A percentile compares a stretch with the other conserved stretches of the same genome.
Conservation (phyloP, 192 early-diverging fungal species). For the Phycomyces nitens region DNA sequence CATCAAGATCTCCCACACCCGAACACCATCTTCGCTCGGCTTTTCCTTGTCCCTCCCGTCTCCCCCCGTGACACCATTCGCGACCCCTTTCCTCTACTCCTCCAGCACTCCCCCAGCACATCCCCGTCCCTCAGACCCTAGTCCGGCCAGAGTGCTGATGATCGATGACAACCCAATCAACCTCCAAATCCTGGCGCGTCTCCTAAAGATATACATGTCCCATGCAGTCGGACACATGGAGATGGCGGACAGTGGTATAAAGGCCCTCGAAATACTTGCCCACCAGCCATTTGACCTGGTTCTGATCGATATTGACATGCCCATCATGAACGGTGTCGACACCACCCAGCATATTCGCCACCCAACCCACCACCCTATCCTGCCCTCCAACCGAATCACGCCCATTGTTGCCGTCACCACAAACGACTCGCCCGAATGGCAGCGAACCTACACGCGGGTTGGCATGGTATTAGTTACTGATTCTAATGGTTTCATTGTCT, state of each 20-base stretch:
- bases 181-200: conserved; percentile 53
- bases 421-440: conserved; percentile 50
- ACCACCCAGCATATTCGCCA: conserved; percentile 54
- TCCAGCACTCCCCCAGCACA: conserved; percentile 7
- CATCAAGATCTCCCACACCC: not conserved
- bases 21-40: not conserved
- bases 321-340: conserved; percentile 57
- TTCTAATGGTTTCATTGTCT: too few species aligned
- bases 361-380: conserved; percentile 29
- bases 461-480: too few species aligned
- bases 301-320: conserved; percentile 72
- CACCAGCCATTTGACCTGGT: conserved; percentile 52
- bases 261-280: conserved; percentile 45
- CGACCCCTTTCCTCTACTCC: not conserved
- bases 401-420: conserved; percentile 68
- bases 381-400: conserved; percentile 48
- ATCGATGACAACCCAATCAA: conserved; percentile 71
- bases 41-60: conserved; percentile 15
- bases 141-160: conserved; percentile 39
- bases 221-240: conserved; percentile 41
- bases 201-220: conserved; percentile 52
- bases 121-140: conserved; percentile 5
- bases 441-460: conserved; percentile 44
- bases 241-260: conserved; percentile 45
- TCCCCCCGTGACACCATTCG: not conserved